Evolutionary conservation across 2,329 filamentous ascomycete genomes (phyloP), one percentile per base, ranked within the genome.

Genomic region (Blastomyces gilchristii): DNA sequence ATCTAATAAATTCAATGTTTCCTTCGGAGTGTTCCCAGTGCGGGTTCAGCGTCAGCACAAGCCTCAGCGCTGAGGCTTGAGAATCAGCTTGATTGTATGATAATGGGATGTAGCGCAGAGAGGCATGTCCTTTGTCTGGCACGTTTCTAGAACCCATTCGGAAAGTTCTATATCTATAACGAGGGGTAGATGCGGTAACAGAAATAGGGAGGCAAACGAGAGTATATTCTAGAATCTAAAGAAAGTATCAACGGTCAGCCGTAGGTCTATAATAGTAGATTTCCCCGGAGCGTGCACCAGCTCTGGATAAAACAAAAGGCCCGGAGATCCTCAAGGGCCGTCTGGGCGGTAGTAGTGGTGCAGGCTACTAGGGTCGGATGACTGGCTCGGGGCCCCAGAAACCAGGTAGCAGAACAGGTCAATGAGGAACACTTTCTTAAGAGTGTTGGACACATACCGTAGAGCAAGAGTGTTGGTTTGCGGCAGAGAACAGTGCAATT

Each of bases 1-100:
- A 99, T 67, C 89, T 87, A 68, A 91, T 83, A 73, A 97, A 90
- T 71, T 94, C 87, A 70, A 99, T 83, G 53, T 87, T 84, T 63
- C 89, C 88, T 67, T 87, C 85, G 45, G 83, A 80, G 58, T 83
- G 82, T 68, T 86, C 82, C 94, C 94, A 99, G 70, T 95, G 86
- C 12, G 92, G 92, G 64, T 87, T 84, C 65, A 97, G 81, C 37
- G 89, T 84, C 69, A 91, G 81, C 70, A 97, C 87, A 67, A 99
- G 85, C 67, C 84, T 83, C 65, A 89, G 81, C 61, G 92, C 93
- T 25, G 93, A 95, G 63, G 84, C 81, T 67, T 93, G 84, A 39
- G 89, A 88, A 73, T 95, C 86, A 68, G 84, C 79, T 75, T 85
- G 85, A 75, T 90, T 87, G 81, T 96, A 97, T 68, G 82, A 83